Percentiles rank a stretch among this genome's conserved stretches.
These are phyloP conservation scores for Trypanosoma boissoni DNA, from an alignment of 208 protist genomes.

Conservation along the genomic window DNA sequence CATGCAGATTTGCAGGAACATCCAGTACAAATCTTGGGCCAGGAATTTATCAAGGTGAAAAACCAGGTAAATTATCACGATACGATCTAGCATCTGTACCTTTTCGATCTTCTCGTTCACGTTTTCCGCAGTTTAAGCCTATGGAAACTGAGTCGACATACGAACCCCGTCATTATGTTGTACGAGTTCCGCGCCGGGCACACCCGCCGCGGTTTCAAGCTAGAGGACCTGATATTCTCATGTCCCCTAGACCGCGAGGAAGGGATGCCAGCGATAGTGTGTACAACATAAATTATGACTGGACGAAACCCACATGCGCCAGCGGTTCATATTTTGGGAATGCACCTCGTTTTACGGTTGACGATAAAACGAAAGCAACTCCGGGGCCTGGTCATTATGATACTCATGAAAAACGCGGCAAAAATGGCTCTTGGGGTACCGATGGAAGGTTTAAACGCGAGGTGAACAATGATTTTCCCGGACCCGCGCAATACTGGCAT, in stretches of 20 bases:
- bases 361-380: slow-evolving; percentile 1
- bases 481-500: slow-evolving; percentile 61
- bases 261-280: slow-evolving; percentile 22
- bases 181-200: slow-evolving; percentile 22
- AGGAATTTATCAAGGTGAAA: slow-evolving; percentile 48
- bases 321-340: slow-evolving; percentile 49
- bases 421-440: slow-evolving; percentile 47
- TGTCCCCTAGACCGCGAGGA: slow-evolving; percentile 23
- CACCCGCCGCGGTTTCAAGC: slow-evolving; percentile 14
- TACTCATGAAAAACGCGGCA: slow-evolving; percentile 6
- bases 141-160: slow-evolving; percentile 2
- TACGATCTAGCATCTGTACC: slow-evolving; percentile 32
- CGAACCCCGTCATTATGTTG: slow-evolving; percentile 20
- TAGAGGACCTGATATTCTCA: slow-evolving; percentile 24
- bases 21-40: slow-evolving; percentile 43
- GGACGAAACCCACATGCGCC: slow-evolving; percentile 52
- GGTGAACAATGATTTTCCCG: slow-evolving; percentile 23
- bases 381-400: slow-evolving; percentile 57
- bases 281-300: slow-evolving; percentile 75
- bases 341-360: slow-evolving; percentile 24
- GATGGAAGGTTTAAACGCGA: slow-evolving; percentile 58
- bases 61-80: slow-evolving; percentile 21
- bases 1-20: slow-evolving; percentile 36
- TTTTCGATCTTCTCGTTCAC: slow-evolving; percentile 59
- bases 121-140: slow-evolving; percentile 40